Conservation (phyloP, 1,139 yeast genomes). For the Magnusiomyces starmeri region DNA sequence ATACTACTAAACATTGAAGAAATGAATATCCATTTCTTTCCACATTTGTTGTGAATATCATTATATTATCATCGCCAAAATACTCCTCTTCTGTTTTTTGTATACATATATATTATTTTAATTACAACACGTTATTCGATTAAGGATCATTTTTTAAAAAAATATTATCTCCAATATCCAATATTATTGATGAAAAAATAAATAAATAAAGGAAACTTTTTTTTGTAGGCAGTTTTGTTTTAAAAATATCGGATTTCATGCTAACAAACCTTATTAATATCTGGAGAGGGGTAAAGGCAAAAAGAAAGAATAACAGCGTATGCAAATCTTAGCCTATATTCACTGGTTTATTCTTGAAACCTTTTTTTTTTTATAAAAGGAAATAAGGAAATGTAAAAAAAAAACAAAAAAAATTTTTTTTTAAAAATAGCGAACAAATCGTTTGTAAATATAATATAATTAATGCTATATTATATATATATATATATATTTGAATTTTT, state of each 20-base stretch:
- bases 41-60: too few relatives aligned
- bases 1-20: too few relatives aligned
- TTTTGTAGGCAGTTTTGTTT: neutral
- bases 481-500: neutral
- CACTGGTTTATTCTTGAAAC: neutral
- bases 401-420: neutral
- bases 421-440: neutral
- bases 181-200: neutral
- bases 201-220: neutral
- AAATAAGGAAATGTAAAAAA: neutral
- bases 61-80: neutral
- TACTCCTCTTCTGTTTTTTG: neutral
- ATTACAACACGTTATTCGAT: too few relatives aligned
- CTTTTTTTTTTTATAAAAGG: neutral
- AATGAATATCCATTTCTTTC: too few relatives aligned
- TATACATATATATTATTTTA: neutral
- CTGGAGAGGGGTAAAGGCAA: neutral
- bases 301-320: neutral
- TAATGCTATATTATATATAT: neutral
- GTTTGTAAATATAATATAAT: neutral
- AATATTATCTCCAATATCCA: neutral
- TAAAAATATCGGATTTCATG: neutral
- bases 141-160: too few relatives aligned
- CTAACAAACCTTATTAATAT: neutral
- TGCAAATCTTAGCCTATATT: neutral